A percentile compares a stretch with the other conserved stretches of the same genome.
phyloP scores from a whole-genome alignment of 148 eudicot genomes.

The Nyssa sinensis region DNA sequence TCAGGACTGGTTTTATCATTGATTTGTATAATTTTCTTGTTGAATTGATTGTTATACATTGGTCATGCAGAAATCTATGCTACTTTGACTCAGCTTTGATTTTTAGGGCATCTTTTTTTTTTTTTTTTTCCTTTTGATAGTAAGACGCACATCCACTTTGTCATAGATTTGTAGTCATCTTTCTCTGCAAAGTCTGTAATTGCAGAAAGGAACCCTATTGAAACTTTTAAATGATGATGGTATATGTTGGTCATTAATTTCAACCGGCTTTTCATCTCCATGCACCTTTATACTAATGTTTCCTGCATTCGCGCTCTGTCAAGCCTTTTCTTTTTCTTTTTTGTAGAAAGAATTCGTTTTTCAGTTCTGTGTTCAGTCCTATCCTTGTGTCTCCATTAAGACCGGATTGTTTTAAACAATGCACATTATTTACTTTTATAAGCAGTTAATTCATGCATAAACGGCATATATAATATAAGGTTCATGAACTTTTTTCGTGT shows the following conservation, averaged over 20 bases:
- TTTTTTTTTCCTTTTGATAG: too few relatives aligned
- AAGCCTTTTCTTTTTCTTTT: too few relatives aligned
- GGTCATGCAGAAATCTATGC: background rate
- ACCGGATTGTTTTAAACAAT: background rate
- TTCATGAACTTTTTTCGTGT: background rate
- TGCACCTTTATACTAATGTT: background rate
- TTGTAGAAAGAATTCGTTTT: too few relatives aligned
- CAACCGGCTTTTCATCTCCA: background rate
- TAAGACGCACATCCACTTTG: too few relatives aligned
- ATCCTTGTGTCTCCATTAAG: background rate
- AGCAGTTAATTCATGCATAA: background rate
- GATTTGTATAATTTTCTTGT: too few relatives aligned
- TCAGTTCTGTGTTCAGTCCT: background rate
- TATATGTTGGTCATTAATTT: background rate
- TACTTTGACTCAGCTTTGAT: background rate
- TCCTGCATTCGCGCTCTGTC: background rate
- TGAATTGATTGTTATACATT: too few relatives aligned
- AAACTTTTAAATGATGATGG: background rate
- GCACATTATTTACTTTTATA: background rate
- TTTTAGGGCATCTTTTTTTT: background rate
- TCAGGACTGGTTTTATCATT: too few relatives aligned
- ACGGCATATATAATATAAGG: too few relatives aligned
- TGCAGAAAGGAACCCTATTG: background rate
- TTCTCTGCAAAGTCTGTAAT: background rate
- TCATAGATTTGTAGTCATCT: too few relatives aligned